Percentiles rank a stretch among this genome's conserved stretches.
Conservation (phyloP, 352 stramenopile genomes). For the Phytophthora kernoviae region DNA sequence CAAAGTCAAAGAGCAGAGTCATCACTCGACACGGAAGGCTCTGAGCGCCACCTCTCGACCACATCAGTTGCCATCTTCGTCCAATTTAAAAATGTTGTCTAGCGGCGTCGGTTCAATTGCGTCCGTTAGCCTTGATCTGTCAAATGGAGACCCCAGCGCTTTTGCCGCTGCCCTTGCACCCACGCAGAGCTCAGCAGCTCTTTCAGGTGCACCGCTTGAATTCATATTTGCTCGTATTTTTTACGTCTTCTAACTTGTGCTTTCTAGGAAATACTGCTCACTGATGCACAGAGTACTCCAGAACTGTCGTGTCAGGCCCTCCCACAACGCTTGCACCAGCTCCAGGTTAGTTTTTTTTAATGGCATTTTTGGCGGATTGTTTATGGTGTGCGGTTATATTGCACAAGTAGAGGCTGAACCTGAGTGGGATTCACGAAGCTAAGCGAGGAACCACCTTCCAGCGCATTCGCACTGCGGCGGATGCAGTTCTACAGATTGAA, state of each 20-base stretch:
- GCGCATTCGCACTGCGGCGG: not conserved
- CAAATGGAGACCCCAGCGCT: not conserved
- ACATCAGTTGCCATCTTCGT: not conserved
- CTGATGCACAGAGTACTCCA: constrained; percentile 22
- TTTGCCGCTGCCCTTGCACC: constrained; percentile 33
- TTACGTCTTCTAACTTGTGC: not conserved
- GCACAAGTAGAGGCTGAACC: constrained; percentile 17
- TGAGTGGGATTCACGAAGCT: constrained; percentile 32
- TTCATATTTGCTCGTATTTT: not conserved
- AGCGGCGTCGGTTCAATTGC: constrained; percentile 14
- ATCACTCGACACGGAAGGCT: not conserved
- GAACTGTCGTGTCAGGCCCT: constrained; percentile 26
- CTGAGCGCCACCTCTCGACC: not conserved
- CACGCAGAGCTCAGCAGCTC: constrained; percentile 37
- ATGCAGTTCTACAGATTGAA: not conserved
- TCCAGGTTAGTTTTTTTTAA: constrained; percentile 24
- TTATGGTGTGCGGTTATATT: not conserved
- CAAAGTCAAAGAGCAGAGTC: constrained; percentile 16
- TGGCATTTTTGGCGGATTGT: not conserved
- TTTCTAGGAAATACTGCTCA: constrained; percentile 33
- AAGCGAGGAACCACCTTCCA: constrained; percentile 37
- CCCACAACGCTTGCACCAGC: constrained; percentile 27
- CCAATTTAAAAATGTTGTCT: constrained; percentile 1
- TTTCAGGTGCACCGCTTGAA: constrained; percentile 36
- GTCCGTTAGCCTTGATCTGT: not conserved